These are phyloP conservation scores for Selaginella tamariscina DNA, from an alignment of 75 land plant genomes.

Conservation along the genomic window DNA sequence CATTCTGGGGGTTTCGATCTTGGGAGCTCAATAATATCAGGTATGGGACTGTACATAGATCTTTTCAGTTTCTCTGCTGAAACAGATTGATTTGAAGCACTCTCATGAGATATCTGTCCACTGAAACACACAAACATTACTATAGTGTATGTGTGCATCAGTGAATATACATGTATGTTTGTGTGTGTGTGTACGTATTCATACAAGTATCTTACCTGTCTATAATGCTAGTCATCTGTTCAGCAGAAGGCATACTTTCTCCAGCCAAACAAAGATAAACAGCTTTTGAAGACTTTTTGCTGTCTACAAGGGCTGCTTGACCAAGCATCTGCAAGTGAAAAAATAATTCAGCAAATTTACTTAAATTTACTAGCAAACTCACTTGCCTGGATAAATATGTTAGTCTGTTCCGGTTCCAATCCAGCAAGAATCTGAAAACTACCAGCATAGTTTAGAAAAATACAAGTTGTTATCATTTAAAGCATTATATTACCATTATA, in stretches of 20 bases:
- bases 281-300: conserved; percentile 12
- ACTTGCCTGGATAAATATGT: conserved; percentile 23
- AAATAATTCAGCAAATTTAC: neutral
- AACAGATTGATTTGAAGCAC: neutral
- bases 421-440: conserved; percentile 30
- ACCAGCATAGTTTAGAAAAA: too few relatives aligned
- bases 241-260: conserved; percentile 18
- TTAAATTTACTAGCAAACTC: neutral
- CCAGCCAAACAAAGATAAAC: conserved; percentile 18
- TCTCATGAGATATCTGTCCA: neutral
- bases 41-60: neutral
- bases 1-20: neutral
- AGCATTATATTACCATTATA: too few relatives aligned
- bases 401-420: conserved; percentile 28
- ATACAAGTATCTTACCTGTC: neutral
- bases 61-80: neutral
- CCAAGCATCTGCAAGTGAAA: conserved; percentile 22
- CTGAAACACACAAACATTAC: neutral
- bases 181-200: too few relatives aligned
- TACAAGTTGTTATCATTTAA: too few relatives aligned
- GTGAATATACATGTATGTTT: too few relatives aligned
- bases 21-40: neutral
- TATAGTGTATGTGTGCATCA: too few relatives aligned
- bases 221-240: conserved; percentile 7
- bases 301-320: conserved; percentile 20